Evolutionary conservation across 768 basidiomycete genomes (phyloP), one percentile per base, ranked within the genome.

Genomic region (Mrakia blollopis): DNA sequence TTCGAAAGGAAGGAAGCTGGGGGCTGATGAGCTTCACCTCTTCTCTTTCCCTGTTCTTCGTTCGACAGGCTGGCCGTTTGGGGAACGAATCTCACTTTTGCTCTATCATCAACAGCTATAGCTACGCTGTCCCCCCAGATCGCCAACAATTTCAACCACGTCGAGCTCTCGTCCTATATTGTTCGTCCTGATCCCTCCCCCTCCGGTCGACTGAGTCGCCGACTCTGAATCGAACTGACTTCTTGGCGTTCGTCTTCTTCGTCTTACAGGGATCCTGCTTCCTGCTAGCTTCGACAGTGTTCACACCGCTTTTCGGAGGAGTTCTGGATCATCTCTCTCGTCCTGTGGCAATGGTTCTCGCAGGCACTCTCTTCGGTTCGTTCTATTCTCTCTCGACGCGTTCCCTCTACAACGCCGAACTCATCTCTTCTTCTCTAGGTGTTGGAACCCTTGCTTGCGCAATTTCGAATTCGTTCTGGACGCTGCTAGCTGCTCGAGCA

Each of bases 61-160:
- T 32, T 21, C 14, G 44, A 18, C 72, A 74, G 73, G 47, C 74
- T 75, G 57, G 44, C 75, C 52, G 69, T 76, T 44, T 76, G 75
- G 75, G 75, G 75, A 6, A 71, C 75, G n/a, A 76, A 76, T 69
- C 39, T 76, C 21, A 72, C 70, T 10, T 76, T 76, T 18, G 68
- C 75, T 23, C 60, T 76, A 21, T 72, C 69, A 25, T 39, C 69
- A 41, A 71, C 75, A 18, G 75, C 75, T 11, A 57, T 72, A 5
- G 68, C 69, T 1, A 76, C 75, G 9, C 70, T 76, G 28, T 39
- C 47, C 0, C 72, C 77, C 1, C 41, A 39, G 50, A 78, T 78
- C 30, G 50, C 72, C 3, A 13, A 25, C 13, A 52, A 57, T 28
- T 78, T 54, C 30, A 67, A 72, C 10, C 77, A 73, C 23, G 39